Conservation (phyloP, 208 protist species). For the Trypanosoma lewisi region DNA sequence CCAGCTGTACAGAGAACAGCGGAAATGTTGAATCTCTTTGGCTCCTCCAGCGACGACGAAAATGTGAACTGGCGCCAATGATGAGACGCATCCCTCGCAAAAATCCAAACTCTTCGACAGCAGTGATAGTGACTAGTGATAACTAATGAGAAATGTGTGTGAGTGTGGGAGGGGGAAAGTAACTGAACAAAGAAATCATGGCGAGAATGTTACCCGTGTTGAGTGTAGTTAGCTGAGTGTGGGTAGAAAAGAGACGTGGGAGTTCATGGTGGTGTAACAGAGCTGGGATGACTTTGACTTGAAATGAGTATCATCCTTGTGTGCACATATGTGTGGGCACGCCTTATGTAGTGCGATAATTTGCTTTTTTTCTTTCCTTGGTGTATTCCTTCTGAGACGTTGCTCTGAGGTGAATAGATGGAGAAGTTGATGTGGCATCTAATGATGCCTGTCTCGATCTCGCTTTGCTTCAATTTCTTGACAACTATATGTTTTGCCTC, state of each 20-base stretch:
- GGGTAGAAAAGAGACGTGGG: too few species aligned
- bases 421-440: too few species aligned
- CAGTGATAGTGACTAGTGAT: slow-evolving; percentile 32
- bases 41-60: slow-evolving; percentile 11
- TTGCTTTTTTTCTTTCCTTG: neutral
- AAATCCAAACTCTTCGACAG: slow-evolving; percentile 34
- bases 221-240: too few species aligned
- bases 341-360: neutral
- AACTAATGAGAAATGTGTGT: neutral
- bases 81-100: slow-evolving; percentile 6
- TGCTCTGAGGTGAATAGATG: too few species aligned
- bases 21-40: slow-evolving; percentile 9
- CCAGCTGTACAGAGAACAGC: neutral
- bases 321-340: too few species aligned
- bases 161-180: neutral
- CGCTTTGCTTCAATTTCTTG: too few species aligned
- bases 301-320: too few species aligned
- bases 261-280: too few species aligned
- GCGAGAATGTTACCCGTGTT: too few species aligned
- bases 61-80: neutral
- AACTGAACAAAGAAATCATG: neutral
- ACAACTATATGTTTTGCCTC: neutral
- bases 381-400: neutral
- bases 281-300: too few species aligned
- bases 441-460: too few species aligned